Base-by-base conservation (phyloP, 805 yeast genomes). In the Starmerella apis region DNA sequence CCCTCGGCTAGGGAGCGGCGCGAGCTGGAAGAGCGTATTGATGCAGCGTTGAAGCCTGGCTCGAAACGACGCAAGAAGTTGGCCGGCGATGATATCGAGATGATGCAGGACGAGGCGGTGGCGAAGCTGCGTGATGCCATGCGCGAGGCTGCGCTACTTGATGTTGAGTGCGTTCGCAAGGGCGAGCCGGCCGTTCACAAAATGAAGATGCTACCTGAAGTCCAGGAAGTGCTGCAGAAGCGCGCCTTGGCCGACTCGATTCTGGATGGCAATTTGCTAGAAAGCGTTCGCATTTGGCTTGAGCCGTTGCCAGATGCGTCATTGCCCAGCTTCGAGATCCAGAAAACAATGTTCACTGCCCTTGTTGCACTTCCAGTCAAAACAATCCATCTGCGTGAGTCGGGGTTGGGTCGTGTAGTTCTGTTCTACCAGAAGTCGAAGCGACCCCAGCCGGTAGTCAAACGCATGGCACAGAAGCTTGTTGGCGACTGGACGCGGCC, bases 401-500 rank as follows among this genome's bases (percentile, higher is more conserved):
- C 88, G 55, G 97, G 97, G 2, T 76, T 92, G 46, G 99, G 97
- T 18, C 86, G 88, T 66, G 86, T 92, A 23, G 77, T 92, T 59
- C 74, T 90, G n/a, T 92, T 88, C 63, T 92, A 92, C 68, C 96
- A 90, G 63, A 78, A 87, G 62, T 80, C 92, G 28, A 83, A 83
- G 63, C 78, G 90, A 61, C 94, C 94, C 14, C 96, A 94, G 66
- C 83, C 86, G 30, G 72, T 76, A 39, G 76, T 92, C 63, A 87
- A 90, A 65, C 80, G 94, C 64, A 74, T 81, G 35, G 97, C 95
- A 5, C 97, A 92, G 63, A 80, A 80, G 63, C 71, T 92, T 53
- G 83, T 92, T 57, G 95, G 95, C 23, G 94, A 87, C 65, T 92
- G 99, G 99, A 90, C 96, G 8, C 78, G 98, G 68, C 98, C 98